Base-by-base conservation (phyloP, 345 rosid genomes). In the Tarenaya hassleriana region DNA sequence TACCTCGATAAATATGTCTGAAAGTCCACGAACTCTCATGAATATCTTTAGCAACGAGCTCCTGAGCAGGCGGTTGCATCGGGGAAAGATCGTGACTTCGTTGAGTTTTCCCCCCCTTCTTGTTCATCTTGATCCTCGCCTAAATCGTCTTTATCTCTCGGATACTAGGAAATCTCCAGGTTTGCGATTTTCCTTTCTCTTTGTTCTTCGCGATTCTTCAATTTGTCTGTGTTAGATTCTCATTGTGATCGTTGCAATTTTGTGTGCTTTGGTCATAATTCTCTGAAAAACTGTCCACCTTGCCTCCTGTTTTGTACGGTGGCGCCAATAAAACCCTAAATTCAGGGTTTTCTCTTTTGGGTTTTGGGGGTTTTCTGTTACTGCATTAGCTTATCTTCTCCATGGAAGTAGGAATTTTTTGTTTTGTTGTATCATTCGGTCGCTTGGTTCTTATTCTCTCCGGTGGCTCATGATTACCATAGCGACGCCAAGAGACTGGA, bases 1-100 rank as follows among this genome's bases (percentile, higher is more conserved):
- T 75, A 88, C 97, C 98, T 27, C 95, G 95, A 70, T 73, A 92
- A 63, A 92, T 88, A 72, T 92, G 97, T 51, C 98, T 80, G 50
- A 92, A 92, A 52, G 65, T 92, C 98, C 98, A 92, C 33, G 64
- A 56, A 60, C 29, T 81, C 41, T 83, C 95, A 46, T 92, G 98
- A 73, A 92, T 78, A 79, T 92, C 98, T 63, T 77, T 85, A 17
- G 98, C 97, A 46, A 71, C 73, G 62, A 92, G 76, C 61, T 92
- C 97, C 63, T 92, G 95, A 53, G 88, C 84, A 32, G 97, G 99
- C 52, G 95, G 91, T 80, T 83, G 94, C 91, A 80, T 74, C 41
- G 94, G 66, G 77, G 83, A 92, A 75, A 24, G 29, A 24, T 24
- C 29, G 29, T 24, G 29, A 24, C 29, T 24, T 24, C 29, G 29